phyloP scores from a whole-genome alignment of 2,329 filamentous ascomycete species.

The Trichophyton mentagrophytes region DNA sequence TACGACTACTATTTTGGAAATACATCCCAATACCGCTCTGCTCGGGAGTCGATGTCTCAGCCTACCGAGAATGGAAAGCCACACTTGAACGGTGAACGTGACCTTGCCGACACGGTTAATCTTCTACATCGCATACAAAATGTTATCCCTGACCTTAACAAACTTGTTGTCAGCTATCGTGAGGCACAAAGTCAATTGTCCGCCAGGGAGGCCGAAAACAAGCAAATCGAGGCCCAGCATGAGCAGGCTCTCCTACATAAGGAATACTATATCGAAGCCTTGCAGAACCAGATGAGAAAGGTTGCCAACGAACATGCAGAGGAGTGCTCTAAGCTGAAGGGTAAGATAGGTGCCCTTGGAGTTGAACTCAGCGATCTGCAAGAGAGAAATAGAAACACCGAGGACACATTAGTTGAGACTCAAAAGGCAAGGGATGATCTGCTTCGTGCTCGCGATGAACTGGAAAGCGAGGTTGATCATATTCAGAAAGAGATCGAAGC shows the following conservation, averaged over 20 bases:
- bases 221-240: constrained; percentile 38
- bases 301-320: constrained; percentile 39
- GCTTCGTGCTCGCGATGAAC: constrained; percentile 31
- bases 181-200: constrained; percentile 39
- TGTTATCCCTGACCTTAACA: constrained; percentile 36
- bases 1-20: constrained; percentile 20
- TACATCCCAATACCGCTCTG: constrained; percentile 21
- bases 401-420: constrained; percentile 34
- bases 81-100: constrained; percentile 19
- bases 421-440: constrained; percentile 35
- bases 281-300: constrained; percentile 39
- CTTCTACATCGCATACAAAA: constrained; percentile 34
- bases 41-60: constrained; percentile 19
- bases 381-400: constrained; percentile 41
- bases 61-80: constrained; percentile 23
- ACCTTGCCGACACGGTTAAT: constrained; percentile 23
- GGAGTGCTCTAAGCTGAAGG: constrained; percentile 33
- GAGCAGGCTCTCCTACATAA: constrained; percentile 41
- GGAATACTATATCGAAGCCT: constrained; percentile 40
- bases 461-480: constrained; percentile 30
- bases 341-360: constrained; percentile 36
- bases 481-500: constrained; percentile 29
- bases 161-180: constrained; percentile 36
- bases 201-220: constrained; percentile 38
- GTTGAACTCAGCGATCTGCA: constrained; percentile 40